Percentiles rank a stretch among this genome's conserved stretches.
phyloP scores from a whole-genome alignment of 1,284 basidiomycete genomes.

The Rhodotorula sp. region DNA sequence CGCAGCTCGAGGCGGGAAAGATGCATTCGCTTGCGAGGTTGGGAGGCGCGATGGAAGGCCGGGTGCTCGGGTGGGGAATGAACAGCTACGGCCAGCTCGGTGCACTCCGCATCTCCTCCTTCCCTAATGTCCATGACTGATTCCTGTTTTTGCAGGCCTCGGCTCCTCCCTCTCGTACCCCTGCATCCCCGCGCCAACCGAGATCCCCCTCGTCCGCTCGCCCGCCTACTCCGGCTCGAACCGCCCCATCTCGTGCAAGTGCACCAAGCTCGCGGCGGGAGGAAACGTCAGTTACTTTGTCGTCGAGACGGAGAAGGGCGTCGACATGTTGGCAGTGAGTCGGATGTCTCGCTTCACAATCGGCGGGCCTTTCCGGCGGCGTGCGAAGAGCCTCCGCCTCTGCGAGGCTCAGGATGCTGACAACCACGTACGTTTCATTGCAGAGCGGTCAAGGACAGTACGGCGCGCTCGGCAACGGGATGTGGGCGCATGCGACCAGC shows the following conservation, averaged over 20 bases:
- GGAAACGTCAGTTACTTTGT: conserved; percentile 76
- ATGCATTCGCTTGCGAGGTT: conserved; percentile 72
- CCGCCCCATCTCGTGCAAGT: conserved; percentile 59
- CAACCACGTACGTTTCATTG: no score
- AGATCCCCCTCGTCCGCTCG: conserved; percentile 67
- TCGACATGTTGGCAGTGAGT: conserved; percentile 32
- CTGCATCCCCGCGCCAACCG: conserved; percentile 73
- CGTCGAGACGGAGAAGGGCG: conserved; percentile 54
- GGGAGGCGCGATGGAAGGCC: conserved; percentile 55
- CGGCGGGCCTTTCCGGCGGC: not conserved
- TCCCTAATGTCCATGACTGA: not conserved
- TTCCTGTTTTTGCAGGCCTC: not conserved
- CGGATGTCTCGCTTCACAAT: no score
- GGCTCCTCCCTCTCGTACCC: conserved; percentile 7
- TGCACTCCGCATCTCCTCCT: not conserved
- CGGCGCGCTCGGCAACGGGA: conserved; percentile 80
- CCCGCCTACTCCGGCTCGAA: conserved; percentile 53
- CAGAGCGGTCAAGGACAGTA: conserved; percentile 80
- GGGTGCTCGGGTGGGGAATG: conserved; percentile 84
- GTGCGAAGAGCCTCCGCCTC: not conserved
- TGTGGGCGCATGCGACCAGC: conserved; percentile 68
- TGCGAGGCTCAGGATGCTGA: not conserved
- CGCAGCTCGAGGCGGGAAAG: conserved; percentile 70
- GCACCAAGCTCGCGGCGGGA: conserved; percentile 65
- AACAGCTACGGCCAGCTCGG: conserved; percentile 60